These are phyloP conservation scores for Fusarium veterinarium DNA, from an alignment of 2,329 filamentous ascomycete genomes.

Conservation along the genomic window DNA sequence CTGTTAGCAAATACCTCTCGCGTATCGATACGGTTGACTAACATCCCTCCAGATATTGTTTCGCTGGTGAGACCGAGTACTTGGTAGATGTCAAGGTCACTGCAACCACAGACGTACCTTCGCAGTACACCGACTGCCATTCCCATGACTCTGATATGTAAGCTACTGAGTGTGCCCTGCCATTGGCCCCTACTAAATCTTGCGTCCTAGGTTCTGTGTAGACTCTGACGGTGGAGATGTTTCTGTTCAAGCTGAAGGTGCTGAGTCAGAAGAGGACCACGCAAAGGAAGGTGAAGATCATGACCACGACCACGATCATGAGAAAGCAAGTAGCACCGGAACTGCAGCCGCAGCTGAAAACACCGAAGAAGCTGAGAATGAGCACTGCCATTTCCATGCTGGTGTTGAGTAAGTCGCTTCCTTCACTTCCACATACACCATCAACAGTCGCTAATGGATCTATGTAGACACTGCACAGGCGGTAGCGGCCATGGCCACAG, in stretches of 20 bases:
- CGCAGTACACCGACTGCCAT: slow-evolving; percentile 74
- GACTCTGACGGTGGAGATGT: slow-evolving; percentile 70
- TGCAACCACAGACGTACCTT: slow-evolving; percentile 65
- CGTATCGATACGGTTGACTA: background rate
- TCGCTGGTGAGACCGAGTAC: slow-evolving; percentile 57
- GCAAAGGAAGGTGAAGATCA: slow-evolving; percentile 32
- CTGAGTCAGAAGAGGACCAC: slow-evolving; percentile 37
- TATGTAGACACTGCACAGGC: slow-evolving; percentile 66
- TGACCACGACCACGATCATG: slow-evolving; percentile 23
- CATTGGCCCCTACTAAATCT: slow-evolving; percentile 6
- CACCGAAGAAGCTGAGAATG: slow-evolving; percentile 31
- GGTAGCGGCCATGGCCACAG: slow-evolving; percentile 50
- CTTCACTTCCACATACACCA: background rate
- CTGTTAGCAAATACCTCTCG: slow-evolving; percentile 49
- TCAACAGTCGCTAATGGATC: slow-evolving; percentile 1
- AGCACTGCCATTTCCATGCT: slow-evolving; percentile 78
- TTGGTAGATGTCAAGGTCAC: slow-evolving; percentile 61
- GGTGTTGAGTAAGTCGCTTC: slow-evolving; percentile 73
- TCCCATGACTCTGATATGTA: slow-evolving; percentile 68
- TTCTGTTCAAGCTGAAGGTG: slow-evolving; percentile 58
- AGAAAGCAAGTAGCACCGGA: slow-evolving; percentile 15
- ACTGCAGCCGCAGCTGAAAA: slow-evolving; percentile 2
- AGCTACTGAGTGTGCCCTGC: slow-evolving; percentile 31
- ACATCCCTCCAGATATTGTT: slow-evolving; percentile 54
- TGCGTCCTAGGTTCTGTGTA: slow-evolving; percentile 67